These are phyloP conservation scores for Suillus placidus DNA, from an alignment of 768 basidiomycete genomes.

Conservation along the genomic window DNA sequence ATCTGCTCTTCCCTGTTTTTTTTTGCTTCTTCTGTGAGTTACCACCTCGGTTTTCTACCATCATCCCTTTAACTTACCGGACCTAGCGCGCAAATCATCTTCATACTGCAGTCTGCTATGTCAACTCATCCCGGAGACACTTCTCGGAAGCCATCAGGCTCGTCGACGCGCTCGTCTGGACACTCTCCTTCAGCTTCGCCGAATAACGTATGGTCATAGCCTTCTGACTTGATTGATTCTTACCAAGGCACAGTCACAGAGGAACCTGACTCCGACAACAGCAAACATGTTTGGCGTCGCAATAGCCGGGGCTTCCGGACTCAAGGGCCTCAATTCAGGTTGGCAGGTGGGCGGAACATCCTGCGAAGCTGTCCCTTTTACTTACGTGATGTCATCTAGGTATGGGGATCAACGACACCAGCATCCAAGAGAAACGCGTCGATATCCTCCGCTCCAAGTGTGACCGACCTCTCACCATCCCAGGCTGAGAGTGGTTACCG, in stretches of 20 bases:
- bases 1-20: conserved; percentile 29
- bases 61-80: conserved; percentile 23
- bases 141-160: conserved; percentile 69
- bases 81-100: conserved; percentile 33
- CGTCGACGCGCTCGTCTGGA: conserved; percentile 64
- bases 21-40: conserved; percentile 32
- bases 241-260: conserved; percentile 43
- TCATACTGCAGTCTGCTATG: conserved; percentile 28
- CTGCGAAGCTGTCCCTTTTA: conserved; percentile 10
- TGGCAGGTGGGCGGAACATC: conserved; percentile 59
- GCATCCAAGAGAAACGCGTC: conserved; percentile 62
- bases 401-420: conserved; percentile 57
- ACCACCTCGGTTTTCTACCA: conserved; percentile 13
- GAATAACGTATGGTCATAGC: conserved; percentile 49
- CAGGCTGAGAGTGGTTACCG: conserved; percentile 52
- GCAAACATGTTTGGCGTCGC: conserved; percentile 54
- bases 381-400: conserved; percentile 40
- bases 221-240: conserved; percentile 7
- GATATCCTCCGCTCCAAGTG: conserved; percentile 59
- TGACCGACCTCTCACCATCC: conserved; percentile 48
- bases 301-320: conserved; percentile 47
- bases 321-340: conserved; percentile 59
- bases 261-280: conserved; percentile 46
- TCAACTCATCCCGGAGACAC: conserved; percentile 42
- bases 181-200: conserved; percentile 68